Base-by-base conservation (phyloP, 2,329 filamentous ascomycete genomes). In the Aureobasidium lini region DNA sequence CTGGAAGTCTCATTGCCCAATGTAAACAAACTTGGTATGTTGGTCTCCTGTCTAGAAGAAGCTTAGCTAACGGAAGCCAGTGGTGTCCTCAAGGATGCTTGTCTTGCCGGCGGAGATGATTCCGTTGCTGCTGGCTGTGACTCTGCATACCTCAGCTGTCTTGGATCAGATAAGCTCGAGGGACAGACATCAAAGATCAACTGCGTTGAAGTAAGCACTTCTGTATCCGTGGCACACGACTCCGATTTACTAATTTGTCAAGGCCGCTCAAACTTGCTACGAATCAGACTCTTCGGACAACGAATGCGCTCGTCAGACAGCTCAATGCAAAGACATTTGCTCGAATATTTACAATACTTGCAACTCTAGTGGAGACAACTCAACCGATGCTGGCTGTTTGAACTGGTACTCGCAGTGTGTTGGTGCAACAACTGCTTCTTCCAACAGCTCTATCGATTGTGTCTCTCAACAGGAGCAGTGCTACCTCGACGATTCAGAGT, bases 311-410 rank as follows among this genome's bases (percentile, higher is more conserved):
- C 18, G 18, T 15, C 50, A 10, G 50, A 54, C 15, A 28, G 50
- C 50, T 11, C 50, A 54, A 6, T 54, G 50, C 50, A 54, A 54
- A 8, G 50, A 54, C n/a, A 11, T 54, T 13, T 54, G 50, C 11
- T 37, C 50, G 37, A 8, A 42, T 6, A n/a, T 13, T 1, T 32
- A n/a, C 10, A 39, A 54, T 15, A 43, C 40, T 8, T 54, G n/a
- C 28, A 47, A 47, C 44, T 43, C 39, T 23, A 31, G 29, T 9
- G 46, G 43, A n/a, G 7, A 44, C 39, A 23, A 7, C 5, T 28
- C 50, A 3, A 15, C 43, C 39, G 44, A 54, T 18, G 50, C 50
- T 6, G 36, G 39, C 16, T 42, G 39, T 29, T 9, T 54, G 9
- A 15, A 37, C 2, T 54, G 16, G 28, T 54, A 54, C 39, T 18